Evolutionary conservation across 306 rosid species (phyloP).

Genomic region (Trichosanthes truncata): DNA sequence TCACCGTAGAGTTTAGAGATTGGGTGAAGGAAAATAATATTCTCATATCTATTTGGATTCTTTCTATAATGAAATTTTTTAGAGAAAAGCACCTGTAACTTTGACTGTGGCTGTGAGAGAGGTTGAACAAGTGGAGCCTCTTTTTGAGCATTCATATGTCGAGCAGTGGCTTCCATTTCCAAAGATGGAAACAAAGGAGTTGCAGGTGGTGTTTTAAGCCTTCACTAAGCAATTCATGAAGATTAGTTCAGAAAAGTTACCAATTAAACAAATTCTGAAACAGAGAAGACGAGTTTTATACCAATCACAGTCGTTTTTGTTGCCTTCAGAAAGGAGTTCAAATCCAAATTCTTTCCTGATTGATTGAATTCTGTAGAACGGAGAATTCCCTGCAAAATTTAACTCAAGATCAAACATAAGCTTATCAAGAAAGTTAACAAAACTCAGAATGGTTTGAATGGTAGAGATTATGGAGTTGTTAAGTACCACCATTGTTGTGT

Average conservation of each 20-base stretch:
- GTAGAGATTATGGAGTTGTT: neutral
- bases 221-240: conserved; percentile 2
- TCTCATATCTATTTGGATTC: neutral
- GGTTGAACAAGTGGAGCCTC: conserved; percentile 37
- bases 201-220: conserved; percentile 93
- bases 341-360: conserved; percentile 41
- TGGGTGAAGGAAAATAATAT: neutral
- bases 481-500: neutral
- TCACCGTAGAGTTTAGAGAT: neutral
- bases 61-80: neutral
- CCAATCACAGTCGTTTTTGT: conserved; percentile 71
- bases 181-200: conserved; percentile 85
- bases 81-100: neutral
- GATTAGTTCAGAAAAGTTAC: neutral
- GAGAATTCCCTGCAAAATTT: conserved; percentile 31
- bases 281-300: conserved; percentile 10
- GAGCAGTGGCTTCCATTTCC: conserved; percentile 63
- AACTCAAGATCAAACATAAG: neutral
- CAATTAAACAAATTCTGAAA: neutral
- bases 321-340: conserved; percentile 38
- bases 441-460: neutral
- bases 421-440: neutral
- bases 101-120: neutral
- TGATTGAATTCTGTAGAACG: conserved; percentile 46
- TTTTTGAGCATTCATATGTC: conserved; percentile 31